Base-by-base conservation (phyloP, 2,329 filamentous ascomycete genomes). In the Aspergillus versicolor region DNA sequence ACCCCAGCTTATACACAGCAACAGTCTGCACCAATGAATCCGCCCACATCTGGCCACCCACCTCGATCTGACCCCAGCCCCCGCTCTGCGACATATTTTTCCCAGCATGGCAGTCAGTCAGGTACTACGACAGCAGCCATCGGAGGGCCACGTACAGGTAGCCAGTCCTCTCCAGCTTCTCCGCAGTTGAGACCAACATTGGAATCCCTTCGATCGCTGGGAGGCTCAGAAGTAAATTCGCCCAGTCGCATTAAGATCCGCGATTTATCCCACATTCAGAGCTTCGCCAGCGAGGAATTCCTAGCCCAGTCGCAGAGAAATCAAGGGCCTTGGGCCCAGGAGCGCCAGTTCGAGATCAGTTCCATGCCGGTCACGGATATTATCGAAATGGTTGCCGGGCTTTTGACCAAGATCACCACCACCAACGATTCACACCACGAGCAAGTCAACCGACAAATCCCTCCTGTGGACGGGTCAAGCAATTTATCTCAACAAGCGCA, bases 301-400 rank as follows among this genome's bases (percentile, higher is more conserved):
- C 80, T 88, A 70, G 86, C 74, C 64, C 81, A 67, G 75, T 82
- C 75, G 72, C 82, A 76, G 41, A 69, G 74, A 45, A 75, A 75
- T 40, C 74, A 64, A 41, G 70, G 75, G 34, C 71, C 77, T 65
- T 77, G 77, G 61, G 67, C 74, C 32, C 78, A 81, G 52, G 82
- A 85, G 59, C 81, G 83, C 54, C 84, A 87, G 71, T 99, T 96
- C 73, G 94, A 97, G 75, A 97, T 99, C 67, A 97, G 92, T 76
- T 90, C 86, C 52, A 97, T 99, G 93, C 94, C 94, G 52, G 95
- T 97, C 54, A 87, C 89, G 63, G 93, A 99, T 70, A 91, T 99
- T 65, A 99, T 99, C 71, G 93, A 97, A 75, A 97, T 99, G 94
- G 94, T 99, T 4, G 94, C 94, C 4, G 94, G 92, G 6, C 83